Percentiles rank a stretch among this genome's conserved stretches.
These are phyloP conservation scores for Xanthoparmelia taractica DNA, from an alignment of 495 filamentous ascomycete genomes.

Conservation along the genomic window DNA sequence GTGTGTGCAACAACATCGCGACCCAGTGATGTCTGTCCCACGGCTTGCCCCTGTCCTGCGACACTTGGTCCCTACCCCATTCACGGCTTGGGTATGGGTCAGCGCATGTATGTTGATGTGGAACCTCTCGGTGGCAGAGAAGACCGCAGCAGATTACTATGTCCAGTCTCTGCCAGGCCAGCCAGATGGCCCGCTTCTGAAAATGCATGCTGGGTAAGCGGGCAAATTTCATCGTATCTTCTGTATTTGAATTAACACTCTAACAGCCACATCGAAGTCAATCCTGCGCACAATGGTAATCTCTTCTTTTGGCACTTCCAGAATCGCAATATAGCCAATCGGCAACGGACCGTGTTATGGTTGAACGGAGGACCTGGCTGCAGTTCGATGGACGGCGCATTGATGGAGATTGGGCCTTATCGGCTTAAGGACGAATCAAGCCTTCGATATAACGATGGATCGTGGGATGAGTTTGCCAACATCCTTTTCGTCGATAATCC, in stretches of 20 bases:
- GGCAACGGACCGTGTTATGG: constrained; percentile 91
- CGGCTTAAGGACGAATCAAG: constrained; percentile 68
- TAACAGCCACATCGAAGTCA: constrained; percentile 80
- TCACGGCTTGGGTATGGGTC: constrained; percentile 8
- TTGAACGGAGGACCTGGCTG: constrained; percentile 94
- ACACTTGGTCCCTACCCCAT: neutral
- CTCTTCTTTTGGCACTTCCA: constrained; percentile 98
- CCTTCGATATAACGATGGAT: constrained; percentile 75
- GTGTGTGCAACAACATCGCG: neutral
- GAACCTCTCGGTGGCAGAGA: constrained; percentile 33
- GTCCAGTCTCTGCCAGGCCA: constrained; percentile 74
- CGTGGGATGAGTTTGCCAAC: constrained; percentile 97
- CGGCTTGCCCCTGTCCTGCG: neutral
- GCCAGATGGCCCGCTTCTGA: constrained; percentile 72
- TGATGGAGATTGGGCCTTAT: constrained; percentile 98
- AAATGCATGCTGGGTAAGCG: constrained; percentile 96
- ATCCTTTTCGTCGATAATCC: constrained; percentile 94
- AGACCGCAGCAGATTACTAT: constrained; percentile 79
- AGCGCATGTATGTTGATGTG: constrained; percentile 11
- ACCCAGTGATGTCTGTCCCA: constrained; percentile 1
- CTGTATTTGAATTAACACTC: constrained; percentile 29
- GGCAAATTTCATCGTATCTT: constrained; percentile 2
- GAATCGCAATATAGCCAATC: constrained; percentile 89
- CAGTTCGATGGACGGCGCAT: constrained; percentile 89
- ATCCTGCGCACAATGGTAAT: constrained; percentile 74